Base-by-base conservation (phyloP, 2,329 filamentous ascomycete species). In the Colletotrichum tanaceti region DNA sequence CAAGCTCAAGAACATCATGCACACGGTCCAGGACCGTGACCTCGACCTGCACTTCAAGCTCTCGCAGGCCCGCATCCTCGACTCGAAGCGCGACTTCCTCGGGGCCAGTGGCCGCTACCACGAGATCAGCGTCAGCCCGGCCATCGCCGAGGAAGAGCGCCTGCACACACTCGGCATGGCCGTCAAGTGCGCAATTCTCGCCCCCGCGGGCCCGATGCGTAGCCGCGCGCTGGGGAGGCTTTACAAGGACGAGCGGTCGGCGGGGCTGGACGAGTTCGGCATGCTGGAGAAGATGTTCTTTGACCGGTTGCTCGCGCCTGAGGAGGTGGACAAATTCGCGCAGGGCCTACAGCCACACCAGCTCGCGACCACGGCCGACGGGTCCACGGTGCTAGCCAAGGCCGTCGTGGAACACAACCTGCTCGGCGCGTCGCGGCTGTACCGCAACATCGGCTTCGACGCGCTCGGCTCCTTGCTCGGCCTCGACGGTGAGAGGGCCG, bases 271-370 rank as follows among this genome's bases (percentile, higher is more conserved):
- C 39, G 93, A 98, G 80, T 95, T 92, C 76, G 85, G 89, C 57
- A 98, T 99, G 62, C 83, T 99, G 16, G 96, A 98, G 83, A 98
- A 98, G 84, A 98, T 99, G 89, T 97, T 97, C 79, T 86, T 98
- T 57, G 93, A 98, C 79, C 89, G 94, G 6, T 84, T 99, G 4
- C 85, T 99, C 57, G 88, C 89, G 0, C 89, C 91, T 0, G 87
- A 85, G n/a, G 96, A 99, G 81, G 93, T 98, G 49, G 89, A 90
- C 44, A 90, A 92, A 63, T 99, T 99, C 76, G 91, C 94, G 0
- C 85, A 91, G 73, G 90, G 90, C 59, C 85, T 99, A 57, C 87
- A 89, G 64, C 91, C 93, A 24, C 96, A 99, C 80, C 96, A 99
- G 80, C 89, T 98, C 2, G 96, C 96, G 28, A 90, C 89, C 71